These are phyloP conservation scores for Gnomoniopsis smithogilvyi DNA, from an alignment of 2,329 filamentous ascomycete genomes.

Conservation along the genomic window DNA sequence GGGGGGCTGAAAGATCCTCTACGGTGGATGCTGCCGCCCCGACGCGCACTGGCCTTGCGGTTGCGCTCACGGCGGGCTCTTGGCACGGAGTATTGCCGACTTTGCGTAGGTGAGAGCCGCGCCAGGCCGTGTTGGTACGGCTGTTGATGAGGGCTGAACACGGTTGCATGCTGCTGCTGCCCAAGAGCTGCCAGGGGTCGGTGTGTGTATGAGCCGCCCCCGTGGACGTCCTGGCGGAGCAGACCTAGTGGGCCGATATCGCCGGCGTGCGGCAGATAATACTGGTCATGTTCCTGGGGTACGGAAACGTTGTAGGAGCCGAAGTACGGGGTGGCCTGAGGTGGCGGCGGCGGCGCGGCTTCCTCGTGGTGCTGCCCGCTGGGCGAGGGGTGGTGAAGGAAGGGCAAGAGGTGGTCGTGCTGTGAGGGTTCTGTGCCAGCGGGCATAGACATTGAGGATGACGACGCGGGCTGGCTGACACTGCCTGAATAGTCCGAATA, in stretches of 20 bases:
- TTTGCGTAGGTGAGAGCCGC: constrained; percentile 6
- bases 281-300: constrained; percentile 12
- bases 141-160: neutral
- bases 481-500: constrained; percentile 41
- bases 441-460: constrained; percentile 45
- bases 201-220: constrained; percentile 8
- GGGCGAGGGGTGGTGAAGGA: constrained; percentile 31
- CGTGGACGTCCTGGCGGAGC: constrained; percentile 3
- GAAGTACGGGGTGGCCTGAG: constrained; percentile 31
- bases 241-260: neutral
- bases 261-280: neutral
- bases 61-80: constrained; percentile 5
- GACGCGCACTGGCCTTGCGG: constrained; percentile 7
- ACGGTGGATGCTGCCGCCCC: neutral
- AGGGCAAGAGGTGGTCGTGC: constrained; percentile 31
- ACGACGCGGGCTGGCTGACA: constrained; percentile 40
- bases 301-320: constrained; percentile 35
- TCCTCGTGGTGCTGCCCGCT: constrained; percentile 2
- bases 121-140: constrained; percentile 11
- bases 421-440: constrained; percentile 28
- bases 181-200: constrained; percentile 7
- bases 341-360: constrained; percentile 17
- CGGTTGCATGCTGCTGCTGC: neutral
- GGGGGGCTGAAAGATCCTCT: constrained; percentile 5
- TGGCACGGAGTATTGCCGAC: neutral